These are phyloP conservation scores for Lagenaria siceraria DNA, from an alignment of 306 rosid genomes.

Conservation along the genomic window DNA sequence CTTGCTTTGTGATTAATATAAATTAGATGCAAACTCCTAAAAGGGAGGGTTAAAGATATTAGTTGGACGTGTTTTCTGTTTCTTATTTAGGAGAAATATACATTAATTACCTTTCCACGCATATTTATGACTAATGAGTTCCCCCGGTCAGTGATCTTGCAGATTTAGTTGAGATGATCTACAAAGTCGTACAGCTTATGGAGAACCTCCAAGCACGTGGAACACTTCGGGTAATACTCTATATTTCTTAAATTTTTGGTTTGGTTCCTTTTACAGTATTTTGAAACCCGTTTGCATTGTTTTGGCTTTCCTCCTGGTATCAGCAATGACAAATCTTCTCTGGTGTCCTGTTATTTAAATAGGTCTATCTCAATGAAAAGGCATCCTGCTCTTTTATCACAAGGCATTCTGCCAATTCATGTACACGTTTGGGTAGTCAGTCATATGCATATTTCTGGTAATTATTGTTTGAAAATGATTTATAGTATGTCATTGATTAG, in stretches of 20 bases:
- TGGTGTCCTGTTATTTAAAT: neutral
- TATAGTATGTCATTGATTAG: neutral
- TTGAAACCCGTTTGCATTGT: neutral
- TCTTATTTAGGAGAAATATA: neutral
- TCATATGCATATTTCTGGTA: neutral
- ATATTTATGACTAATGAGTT: conserved; percentile 2
- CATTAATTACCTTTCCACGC: neutral
- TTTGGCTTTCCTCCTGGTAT: neutral
- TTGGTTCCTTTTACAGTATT: neutral
- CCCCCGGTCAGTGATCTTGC: conserved; percentile 66
- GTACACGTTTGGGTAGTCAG: neutral
- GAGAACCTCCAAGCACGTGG: conserved; percentile 83
- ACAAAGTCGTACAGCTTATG: conserved; percentile 56
- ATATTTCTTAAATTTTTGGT: neutral
- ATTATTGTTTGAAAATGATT: neutral
- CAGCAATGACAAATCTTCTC: neutral
- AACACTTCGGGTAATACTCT: conserved; percentile 58
- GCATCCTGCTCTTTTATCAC: neutral
- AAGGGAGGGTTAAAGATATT: neutral
- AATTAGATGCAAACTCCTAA: neutral
- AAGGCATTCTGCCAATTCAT: neutral
- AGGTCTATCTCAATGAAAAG: neutral
- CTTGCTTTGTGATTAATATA: neutral
- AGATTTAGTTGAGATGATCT: conserved; percentile 70
- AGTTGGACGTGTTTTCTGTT: neutral